Evolutionary conservation across 2,329 filamentous ascomycete species (phyloP).

Genomic region (Aspergillus clavatus): DNA sequence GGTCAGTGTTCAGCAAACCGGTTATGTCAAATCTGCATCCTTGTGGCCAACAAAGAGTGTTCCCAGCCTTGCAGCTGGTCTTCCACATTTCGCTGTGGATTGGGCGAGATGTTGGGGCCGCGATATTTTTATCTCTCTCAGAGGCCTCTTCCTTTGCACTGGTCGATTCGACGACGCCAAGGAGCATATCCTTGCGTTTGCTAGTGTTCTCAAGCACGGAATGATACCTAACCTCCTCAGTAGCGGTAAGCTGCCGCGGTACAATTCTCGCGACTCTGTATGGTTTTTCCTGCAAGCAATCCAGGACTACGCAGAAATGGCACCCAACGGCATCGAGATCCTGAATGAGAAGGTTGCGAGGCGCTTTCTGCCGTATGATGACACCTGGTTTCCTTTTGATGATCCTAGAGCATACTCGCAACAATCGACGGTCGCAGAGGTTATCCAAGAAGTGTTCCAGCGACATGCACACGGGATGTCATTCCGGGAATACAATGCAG

Average conservation of each 20-base stretch:
- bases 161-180: slow-evolving; percentile 82
- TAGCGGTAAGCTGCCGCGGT: slow-evolving; percentile 78
- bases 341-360: slow-evolving; percentile 73
- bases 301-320: slow-evolving; percentile 83
- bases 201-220: slow-evolving; percentile 92
- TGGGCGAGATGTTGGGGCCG: slow-evolving; percentile 98
- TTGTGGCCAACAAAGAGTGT: slow-evolving; percentile 81
- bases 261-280: slow-evolving; percentile 92
- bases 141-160: slow-evolving; percentile 86
- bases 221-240: slow-evolving; percentile 95
- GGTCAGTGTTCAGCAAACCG: slow-evolving; percentile 87
- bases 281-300: slow-evolving; percentile 98
- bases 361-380: slow-evolving; percentile 90
- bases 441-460: slow-evolving; percentile 90
- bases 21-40: slow-evolving; percentile 83
- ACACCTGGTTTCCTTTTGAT: slow-evolving; percentile 82
- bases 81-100: slow-evolving; percentile 88
- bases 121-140: slow-evolving; percentile 92
- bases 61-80: slow-evolving; percentile 80
- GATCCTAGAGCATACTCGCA: slow-evolving; percentile 82
- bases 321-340: slow-evolving; percentile 68
- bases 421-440: slow-evolving; percentile 75
- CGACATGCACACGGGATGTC: slow-evolving; percentile 85
- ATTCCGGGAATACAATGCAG: slow-evolving; percentile 92
- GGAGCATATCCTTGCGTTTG: slow-evolving; percentile 92